Percentiles rank a stretch among this genome's conserved stretches.
Evolutionary conservation across 331 rosid genomes (phyloP).

Genomic region (Dryas integrifolia): DNA sequence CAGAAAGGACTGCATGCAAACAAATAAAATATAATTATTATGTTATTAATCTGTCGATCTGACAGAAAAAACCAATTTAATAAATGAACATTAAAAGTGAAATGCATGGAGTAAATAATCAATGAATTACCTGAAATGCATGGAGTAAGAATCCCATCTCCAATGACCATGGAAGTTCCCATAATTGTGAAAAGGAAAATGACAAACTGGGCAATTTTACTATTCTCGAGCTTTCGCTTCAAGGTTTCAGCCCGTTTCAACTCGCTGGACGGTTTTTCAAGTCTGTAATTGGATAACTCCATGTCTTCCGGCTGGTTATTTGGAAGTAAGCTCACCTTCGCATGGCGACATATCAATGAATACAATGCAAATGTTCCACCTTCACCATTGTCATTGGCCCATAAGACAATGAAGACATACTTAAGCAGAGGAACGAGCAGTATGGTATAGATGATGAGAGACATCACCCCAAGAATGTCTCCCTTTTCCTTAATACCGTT

Average conservation of each 20-base stretch:
- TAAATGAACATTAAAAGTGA: not conserved
- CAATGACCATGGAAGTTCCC: conserved; percentile 83
- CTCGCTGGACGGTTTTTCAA: conserved; percentile 46
- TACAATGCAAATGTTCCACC: conserved; percentile 79
- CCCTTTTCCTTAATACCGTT: conserved; percentile 27
- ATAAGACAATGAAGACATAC: conserved; percentile 34
- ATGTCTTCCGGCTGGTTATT: conserved; percentile 77
- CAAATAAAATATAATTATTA: not conserved
- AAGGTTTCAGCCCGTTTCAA: conserved; percentile 43
- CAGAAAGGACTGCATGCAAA: conserved; percentile 58
- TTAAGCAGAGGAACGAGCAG: conserved; percentile 27
- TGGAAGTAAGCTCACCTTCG: conserved; percentile 59
- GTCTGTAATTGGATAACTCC: conserved; percentile 60
- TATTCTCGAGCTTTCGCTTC: conserved; percentile 46
- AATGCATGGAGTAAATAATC: not conserved
- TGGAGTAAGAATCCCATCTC: conserved; percentile 93
- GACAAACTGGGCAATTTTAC: conserved; percentile 27
- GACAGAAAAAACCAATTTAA: too few species aligned
- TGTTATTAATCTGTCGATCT: too few species aligned
- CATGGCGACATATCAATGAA: conserved; percentile 55
- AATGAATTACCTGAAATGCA: conserved; percentile 53
- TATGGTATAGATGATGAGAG: conserved; percentile 29
- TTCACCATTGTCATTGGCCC: conserved; percentile 82
- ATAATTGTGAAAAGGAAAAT: conserved; percentile 50
- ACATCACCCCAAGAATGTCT: conserved; percentile 33